phyloP scores from a whole-genome alignment of 2,329 filamentous ascomycete genomes.

The Lizonia empirigonia region DNA sequence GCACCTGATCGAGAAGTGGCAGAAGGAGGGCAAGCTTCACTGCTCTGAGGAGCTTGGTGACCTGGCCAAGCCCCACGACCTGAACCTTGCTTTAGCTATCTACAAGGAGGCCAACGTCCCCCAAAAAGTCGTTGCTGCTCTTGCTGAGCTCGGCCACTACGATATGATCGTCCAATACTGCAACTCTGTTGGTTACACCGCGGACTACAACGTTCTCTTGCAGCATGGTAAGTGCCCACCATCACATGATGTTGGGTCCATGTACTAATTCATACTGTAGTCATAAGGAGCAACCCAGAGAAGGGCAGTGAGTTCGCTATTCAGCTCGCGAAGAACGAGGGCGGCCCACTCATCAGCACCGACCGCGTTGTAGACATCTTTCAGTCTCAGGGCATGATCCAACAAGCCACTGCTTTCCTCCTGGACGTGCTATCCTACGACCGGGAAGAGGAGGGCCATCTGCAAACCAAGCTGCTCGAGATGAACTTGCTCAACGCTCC shows the following conservation, averaged over 20 bases:
- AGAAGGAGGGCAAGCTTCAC: slow-evolving; percentile 93
- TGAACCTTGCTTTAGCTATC: slow-evolving; percentile 83
- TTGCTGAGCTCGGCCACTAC: slow-evolving; percentile 95
- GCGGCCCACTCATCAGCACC: slow-evolving; percentile 85
- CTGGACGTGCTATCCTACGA: slow-evolving; percentile 95
- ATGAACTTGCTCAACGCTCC: slow-evolving; percentile 98
- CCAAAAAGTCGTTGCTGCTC: slow-evolving; percentile 92
- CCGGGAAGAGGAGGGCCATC: slow-evolving; percentile 86
- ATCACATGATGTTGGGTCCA: not conserved
- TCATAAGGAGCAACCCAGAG: slow-evolving; percentile 83
- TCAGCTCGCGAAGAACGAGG: slow-evolving; percentile 87
- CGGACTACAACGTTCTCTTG: slow-evolving; percentile 91
- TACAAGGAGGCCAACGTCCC: slow-evolving; percentile 90
- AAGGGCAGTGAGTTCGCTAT: slow-evolving; percentile 95
- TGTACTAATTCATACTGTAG: not conserved
- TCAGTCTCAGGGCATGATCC: slow-evolving; percentile 96
- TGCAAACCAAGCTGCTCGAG: slow-evolving; percentile 93
- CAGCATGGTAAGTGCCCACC: slow-evolving; percentile 64
- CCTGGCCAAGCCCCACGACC: slow-evolving; percentile 85
- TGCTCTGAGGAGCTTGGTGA: slow-evolving; percentile 97
- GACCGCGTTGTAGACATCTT: slow-evolving; percentile 97
- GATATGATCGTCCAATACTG: slow-evolving; percentile 96
- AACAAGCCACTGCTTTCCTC: slow-evolving; percentile 97
- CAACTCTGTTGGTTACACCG: slow-evolving; percentile 81
- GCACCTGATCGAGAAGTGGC: slow-evolving; percentile 96